Evolutionary conservation across 225 moss, liverwort and hornwort genomes (phyloP), one percentile per base, ranked within the genome.

Genomic region (Polytrichum formosum): DNA sequence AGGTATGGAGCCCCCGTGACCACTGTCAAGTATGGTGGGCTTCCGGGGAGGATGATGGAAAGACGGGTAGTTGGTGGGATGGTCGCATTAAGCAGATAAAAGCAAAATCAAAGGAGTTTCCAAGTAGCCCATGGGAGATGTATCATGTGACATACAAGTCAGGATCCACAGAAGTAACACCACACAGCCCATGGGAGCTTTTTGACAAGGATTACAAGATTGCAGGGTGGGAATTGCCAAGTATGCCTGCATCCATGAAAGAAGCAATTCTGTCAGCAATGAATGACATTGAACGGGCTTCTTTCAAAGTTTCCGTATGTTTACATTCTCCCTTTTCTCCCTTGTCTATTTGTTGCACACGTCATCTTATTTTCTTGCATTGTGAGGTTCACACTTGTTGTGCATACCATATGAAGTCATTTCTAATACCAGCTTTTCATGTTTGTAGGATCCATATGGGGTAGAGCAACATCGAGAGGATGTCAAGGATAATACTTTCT

Each of bases 1-100:
- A 72, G 63, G 79, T 74, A 64, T 90, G 89, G 89, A 73, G 72
- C 22, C 67, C 59, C 33, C 72, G 89, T 62, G 89, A 90, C 54
- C 85, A 84, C 63, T 86, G 89, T 61, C 79, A 84, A 63, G 89
- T 90, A 25, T 90, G 89, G 89, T 90, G 89, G 89, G 68, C 68
- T 5, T 73, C 77, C 26, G 71, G 72, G 29, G 78, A 66, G 1
- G 78, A 71, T 18, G 76, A 71, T 37, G 53, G 63, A 13, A 82
- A 72, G 64, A 78, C 75, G 55, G 88, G 85, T 17, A 26, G 71
- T 16, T 90, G 89, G 89, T 90, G 89, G 89, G 83, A 81, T 68
- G 89, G 89, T 7, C 81, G 89, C 64, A 76, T 90, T 53, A 65
- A 72, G 6, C 76, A 60, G 56, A 65, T 74, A 8, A 69, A 73